Evolutionary conservation across 441 rosid species (phyloP), one percentile per base, ranked within the genome.

Genomic region (Pelargonium australe): DNA sequence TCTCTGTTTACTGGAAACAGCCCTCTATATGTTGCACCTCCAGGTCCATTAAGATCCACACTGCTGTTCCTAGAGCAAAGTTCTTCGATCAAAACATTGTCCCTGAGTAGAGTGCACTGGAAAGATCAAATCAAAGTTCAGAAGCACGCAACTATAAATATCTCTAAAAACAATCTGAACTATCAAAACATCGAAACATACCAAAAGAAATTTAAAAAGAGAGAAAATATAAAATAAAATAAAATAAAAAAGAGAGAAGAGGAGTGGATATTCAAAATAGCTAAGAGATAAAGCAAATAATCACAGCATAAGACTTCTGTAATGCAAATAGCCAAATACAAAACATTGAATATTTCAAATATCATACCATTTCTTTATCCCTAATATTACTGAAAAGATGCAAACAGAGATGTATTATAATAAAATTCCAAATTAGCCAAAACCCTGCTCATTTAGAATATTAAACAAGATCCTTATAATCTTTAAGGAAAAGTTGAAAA

Each of bases 71-170:
- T 70, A 64, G 80, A 76, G 68, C 47, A 65, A 72, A 71, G 76
- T 71, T 83, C 90, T 76, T 89, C 85, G 31, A 80, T 80, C 81
- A 67, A 79, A 73, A 85, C 75, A 85, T 80, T 87, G 79, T 85
- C 80, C 98, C 96, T 92, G 98, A 87, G 86, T 85, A 89, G 88
- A 93, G 89, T 82, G 85, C 91, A 87, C 90, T 86, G 89, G 80
- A 77, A 92, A 88, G 84, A 82, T 93, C 96, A 89, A 82, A 87
- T 84, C 87, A 86, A 87, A 84, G 91, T 79, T 88, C 89, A 89
- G 82, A 88, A 90, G 91, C 85, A 80, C 62, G 37, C 40, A 71
- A 72, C 76, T 55, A 80, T 51, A 66, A 20, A 34, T 34, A 34
- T 5, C 40, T 34, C 40, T 34, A 34, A 34, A 34, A 34, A 34